Percentiles rank a stretch among this genome's conserved stretches.
Conservation (phyloP, 164 flowering plant species). For the Umbellularia californica region DNA sequence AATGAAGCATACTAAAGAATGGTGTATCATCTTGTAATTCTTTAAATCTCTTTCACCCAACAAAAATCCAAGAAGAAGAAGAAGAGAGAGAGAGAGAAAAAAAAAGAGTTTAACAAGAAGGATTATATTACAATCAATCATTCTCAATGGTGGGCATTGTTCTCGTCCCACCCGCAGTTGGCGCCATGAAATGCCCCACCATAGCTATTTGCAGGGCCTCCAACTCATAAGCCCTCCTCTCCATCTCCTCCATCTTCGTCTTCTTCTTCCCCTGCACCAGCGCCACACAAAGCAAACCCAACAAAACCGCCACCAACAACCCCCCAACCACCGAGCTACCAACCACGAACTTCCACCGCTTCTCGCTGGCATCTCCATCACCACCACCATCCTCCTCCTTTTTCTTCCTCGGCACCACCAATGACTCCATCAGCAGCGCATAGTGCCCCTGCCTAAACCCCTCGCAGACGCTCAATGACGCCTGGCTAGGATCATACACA, state of each 20-base stretch:
- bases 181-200: conserved; percentile 91
- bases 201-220: conserved; percentile 87
- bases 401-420: conserved; percentile 11
- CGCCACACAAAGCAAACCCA: conserved; percentile 71
- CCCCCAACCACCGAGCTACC: conserved; percentile 65
- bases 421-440: conserved; percentile 53
- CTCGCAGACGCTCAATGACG: conserved; percentile 35
- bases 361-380: conserved; percentile 1
- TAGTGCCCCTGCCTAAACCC: conserved; percentile 62
- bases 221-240: conserved; percentile 85
- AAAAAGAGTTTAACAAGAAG: no score
- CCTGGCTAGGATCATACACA: conserved; percentile 25
- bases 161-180: conserved; percentile 48
- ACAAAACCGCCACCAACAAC: conserved; percentile 50
- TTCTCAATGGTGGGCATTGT: conserved; percentile 66
- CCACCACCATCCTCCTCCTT: conserved; percentile 8
- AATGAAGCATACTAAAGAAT: no score
- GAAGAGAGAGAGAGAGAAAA: no score
- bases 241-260: conserved; percentile 62
- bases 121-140: conserved; percentile 12
- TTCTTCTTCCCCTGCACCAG: conserved; percentile 74
- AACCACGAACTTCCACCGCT: conserved; percentile 57
- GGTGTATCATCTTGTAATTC: no score
- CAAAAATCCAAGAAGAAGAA: no score
- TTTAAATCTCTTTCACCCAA: no score